Evolutionary conservation across 1,139 yeast genomes (phyloP).

Genomic region (Candida buenavistaensis): DNA sequence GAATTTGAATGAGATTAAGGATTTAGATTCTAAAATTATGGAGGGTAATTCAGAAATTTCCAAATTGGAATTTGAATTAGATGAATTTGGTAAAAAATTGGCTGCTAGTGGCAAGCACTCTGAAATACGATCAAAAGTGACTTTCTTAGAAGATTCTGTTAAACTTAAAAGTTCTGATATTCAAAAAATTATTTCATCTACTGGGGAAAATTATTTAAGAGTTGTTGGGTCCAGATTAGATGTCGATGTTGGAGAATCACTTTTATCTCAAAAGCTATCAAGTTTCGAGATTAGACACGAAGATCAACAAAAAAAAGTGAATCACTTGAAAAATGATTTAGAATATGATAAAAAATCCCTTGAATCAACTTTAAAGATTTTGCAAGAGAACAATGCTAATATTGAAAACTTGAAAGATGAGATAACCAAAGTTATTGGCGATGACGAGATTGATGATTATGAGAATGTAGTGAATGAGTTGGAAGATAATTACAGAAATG

Average conservation of each 20-base stretch:
- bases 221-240: slow-evolving; percentile 23
- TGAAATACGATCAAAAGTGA: slow-evolving; percentile 54
- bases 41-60: slow-evolving; percentile 38
- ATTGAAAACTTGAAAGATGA: slow-evolving; percentile 17
- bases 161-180: slow-evolving; percentile 25
- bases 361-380: slow-evolving; percentile 9
- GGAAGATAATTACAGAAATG: slow-evolving; percentile 59
- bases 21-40: slow-evolving; percentile 37
- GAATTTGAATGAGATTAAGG: slow-evolving; percentile 26
- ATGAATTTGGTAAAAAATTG: slow-evolving; percentile 52
- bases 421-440: slow-evolving; percentile 33
- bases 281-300: slow-evolving; percentile 12
- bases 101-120: slow-evolving; percentile 56
- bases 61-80: slow-evolving; percentile 53
- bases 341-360: slow-evolving; percentile 11
- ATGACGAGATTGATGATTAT: slow-evolving; percentile 51
- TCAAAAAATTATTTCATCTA: slow-evolving; percentile 10
- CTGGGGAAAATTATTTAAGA: slow-evolving; percentile 9
- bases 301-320: slow-evolving; percentile 11
- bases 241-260: slow-evolving; percentile 20
- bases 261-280: slow-evolving; percentile 17
- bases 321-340: slow-evolving; percentile 12
- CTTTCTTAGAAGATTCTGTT: slow-evolving; percentile 40
- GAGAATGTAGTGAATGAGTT: slow-evolving; percentile 51
- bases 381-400: slow-evolving; percentile 18